Conservation (phyloP, 2,329 filamentous ascomycete genomes). For the Aspergillus neoniger region DNA sequence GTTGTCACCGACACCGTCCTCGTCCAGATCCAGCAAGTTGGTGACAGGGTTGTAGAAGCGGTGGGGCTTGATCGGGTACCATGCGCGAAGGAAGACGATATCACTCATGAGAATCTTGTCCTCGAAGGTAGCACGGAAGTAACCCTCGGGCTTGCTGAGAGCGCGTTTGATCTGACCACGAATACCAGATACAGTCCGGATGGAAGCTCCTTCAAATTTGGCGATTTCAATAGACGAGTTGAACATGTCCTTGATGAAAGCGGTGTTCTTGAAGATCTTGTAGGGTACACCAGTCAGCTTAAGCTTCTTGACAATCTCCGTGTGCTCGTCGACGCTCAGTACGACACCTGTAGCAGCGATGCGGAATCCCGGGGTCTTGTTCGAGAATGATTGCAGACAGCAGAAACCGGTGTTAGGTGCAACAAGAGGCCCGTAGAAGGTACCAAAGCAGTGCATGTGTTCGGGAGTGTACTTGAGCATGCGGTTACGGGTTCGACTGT, state of each 20-base stretch:
- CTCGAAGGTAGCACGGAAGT: conserved; percentile 96
- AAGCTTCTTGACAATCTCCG: conserved; percentile 98
- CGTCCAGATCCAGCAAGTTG: conserved; percentile 71
- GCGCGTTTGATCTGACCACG: conserved; percentile 97
- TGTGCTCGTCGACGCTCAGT: conserved; percentile 88
- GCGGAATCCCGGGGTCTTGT: conserved; percentile 83
- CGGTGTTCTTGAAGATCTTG: conserved; percentile 99
- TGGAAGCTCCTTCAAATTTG: conserved; percentile 94
- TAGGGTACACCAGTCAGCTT: conserved; percentile 91
- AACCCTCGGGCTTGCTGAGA: conserved; percentile 86
- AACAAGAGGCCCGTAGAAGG: conserved; percentile 91
- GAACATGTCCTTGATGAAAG: conserved; percentile 99
- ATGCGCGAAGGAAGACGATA: conserved; percentile 92
- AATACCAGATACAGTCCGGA: conserved; percentile 94
- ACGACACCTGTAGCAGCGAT: conserved; percentile 94
- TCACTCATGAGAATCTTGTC: conserved; percentile 98
- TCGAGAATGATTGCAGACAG: conserved; percentile 85
- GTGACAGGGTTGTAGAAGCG: conserved; percentile 97
- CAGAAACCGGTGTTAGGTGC: conserved; percentile 96
- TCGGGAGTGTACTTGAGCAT: conserved; percentile 99
- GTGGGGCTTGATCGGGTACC: conserved; percentile 94
- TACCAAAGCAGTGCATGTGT: conserved; percentile 98
- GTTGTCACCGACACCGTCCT: conserved; percentile 32
- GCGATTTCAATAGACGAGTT: conserved; percentile 88
- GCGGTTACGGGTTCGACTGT: conserved; percentile 87